phyloP scores from a whole-genome alignment of 2,329 filamentous ascomycete genomes.

The Pseudogymnoascus sp. region DNA sequence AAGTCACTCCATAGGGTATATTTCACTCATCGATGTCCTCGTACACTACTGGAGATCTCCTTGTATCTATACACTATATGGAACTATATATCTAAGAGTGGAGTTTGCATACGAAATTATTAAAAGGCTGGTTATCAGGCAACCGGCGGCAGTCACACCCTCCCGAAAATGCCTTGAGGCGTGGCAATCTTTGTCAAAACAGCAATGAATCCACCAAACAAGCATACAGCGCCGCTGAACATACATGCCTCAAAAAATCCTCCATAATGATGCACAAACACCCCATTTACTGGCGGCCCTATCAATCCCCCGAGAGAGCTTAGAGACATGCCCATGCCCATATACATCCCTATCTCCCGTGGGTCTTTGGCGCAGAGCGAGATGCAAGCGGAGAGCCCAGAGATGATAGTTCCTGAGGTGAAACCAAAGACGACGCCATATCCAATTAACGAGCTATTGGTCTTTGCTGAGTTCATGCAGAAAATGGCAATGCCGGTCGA shows the following conservation, averaged over 20 bases:
- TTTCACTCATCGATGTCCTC: neutral
- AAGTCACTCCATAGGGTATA: neutral
- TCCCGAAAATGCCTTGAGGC: constrained; percentile 35
- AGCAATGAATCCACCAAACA: constrained; percentile 33
- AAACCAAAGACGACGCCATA: constrained; percentile 77
- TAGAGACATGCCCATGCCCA: constrained; percentile 45
- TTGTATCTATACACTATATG: too few species aligned
- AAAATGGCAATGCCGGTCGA: constrained; percentile 15
- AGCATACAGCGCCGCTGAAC: constrained; percentile 31
- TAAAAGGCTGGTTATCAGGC: neutral
- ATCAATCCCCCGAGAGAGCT: constrained; percentile 41
- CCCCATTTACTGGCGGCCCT: constrained; percentile 43
- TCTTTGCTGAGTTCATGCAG: constrained; percentile 42
- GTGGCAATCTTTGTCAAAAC: constrained; percentile 34
- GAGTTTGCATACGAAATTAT: neutral
- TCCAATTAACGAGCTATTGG: constrained; percentile 57
- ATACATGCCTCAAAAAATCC: constrained; percentile 34
- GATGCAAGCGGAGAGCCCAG: constrained; percentile 41
- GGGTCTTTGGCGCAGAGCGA: constrained; percentile 40
- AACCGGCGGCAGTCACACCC: constrained; percentile 18
- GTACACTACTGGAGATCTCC: too few species aligned
- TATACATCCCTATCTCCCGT: constrained; percentile 49
- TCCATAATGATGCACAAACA: constrained; percentile 37
- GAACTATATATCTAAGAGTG: neutral
- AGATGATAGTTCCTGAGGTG: constrained; percentile 72